Base-by-base conservation (phyloP, 371 early-diverging fungal species). In the Mortierella sp. region DNA sequence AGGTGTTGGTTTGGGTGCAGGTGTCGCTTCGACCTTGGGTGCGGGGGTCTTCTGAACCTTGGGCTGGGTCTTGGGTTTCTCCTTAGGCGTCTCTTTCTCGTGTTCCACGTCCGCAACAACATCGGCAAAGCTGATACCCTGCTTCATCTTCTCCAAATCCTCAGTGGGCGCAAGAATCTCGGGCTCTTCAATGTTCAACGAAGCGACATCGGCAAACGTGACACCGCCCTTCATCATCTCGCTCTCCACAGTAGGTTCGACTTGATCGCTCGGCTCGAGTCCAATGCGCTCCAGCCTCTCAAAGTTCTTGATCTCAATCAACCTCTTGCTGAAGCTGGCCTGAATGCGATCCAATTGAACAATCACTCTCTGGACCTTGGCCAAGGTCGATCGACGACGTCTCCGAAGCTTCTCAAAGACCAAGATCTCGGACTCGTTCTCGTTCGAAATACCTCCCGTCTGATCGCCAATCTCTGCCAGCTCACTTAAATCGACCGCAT, bases 161-260 rank as follows among this genome's bases (percentile, higher is more conserved):
- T 79, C 79, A 1, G 82, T 85, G 16, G 78, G 80, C 21, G 78
- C 81, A 52, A 84, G 19, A 24, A 80, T 38, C 42, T 80, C 84
- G 7, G 78, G 81, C 54, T 84, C 81, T 8, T 71, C 52, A 1
- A 78, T 50, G 47, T 84, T 78, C 58, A 58, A 19, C 7, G 68
- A 9, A 10, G 79, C 50, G 0, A 84, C 26, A 11, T 80, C 81
- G 2, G 81, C 84, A 70, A 78, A 84, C 4, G 84, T 73, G 45
- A 81, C 44, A 14, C 81, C 84, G 3, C 68, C 60, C 65, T 84
- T 81, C 81, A 84, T 84, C 84, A 76, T 81, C 68, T 81, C 79
- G 48, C 78, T 75, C 31, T 84, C 84, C 52, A 73, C 68, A 28
- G 84, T 80, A 21, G 84, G 84, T 24, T 75, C 47, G 65, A 77